Base-by-base conservation (phyloP, 768 basidiomycete species). In the Mycena capillaripes region DNA sequence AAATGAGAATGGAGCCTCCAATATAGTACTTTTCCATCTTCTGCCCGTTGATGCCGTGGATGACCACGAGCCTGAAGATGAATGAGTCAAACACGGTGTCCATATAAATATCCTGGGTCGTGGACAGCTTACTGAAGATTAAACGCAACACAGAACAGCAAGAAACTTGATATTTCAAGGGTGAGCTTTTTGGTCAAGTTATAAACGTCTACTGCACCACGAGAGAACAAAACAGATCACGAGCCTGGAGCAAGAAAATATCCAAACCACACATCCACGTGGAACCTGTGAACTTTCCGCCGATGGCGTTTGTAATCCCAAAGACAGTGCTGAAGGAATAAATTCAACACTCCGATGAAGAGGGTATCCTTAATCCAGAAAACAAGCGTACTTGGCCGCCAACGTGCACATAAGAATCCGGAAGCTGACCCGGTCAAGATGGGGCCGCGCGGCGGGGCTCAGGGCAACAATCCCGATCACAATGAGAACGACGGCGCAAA, bases 381-480 rank as follows among this genome's bases (percentile, higher is more conserved):
- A n/a, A 14, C n/a, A 30, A 9, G 65, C 72, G 46, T 57, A 78
- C 77, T 78, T 78, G 32, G 77, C 77, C n/a, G 70, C 1, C 21
- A 78, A 60, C 2, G 74, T 72, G 11, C 67, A 75, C 27, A 74
- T 68, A 8, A 78, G 55, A 60, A 78, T 72, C 16, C 77, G 66
- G 50, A 76, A 78, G 48, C 76, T 76, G 50, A 78, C 77, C 4
- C 77, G 71, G 70, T 78, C 74, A 19, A 78, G 70, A 59, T 73
- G 57, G 21, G 40, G 61, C 21, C 76, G 58, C 5, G 66, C 59
- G 30, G 44, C 52, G 3, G 71, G 75, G 67, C 76, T 60, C 38
- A 46, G 40, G 44, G 65, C 58, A 17, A 74, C 64, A 27, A 74
- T 52, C 2, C 42, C 71, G n/a, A 75, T 76, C 8, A 70, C 67